Evolutionary conservation across 148 eudicot genomes (phyloP).

Genomic region (Fagopyrum esculentum): DNA sequence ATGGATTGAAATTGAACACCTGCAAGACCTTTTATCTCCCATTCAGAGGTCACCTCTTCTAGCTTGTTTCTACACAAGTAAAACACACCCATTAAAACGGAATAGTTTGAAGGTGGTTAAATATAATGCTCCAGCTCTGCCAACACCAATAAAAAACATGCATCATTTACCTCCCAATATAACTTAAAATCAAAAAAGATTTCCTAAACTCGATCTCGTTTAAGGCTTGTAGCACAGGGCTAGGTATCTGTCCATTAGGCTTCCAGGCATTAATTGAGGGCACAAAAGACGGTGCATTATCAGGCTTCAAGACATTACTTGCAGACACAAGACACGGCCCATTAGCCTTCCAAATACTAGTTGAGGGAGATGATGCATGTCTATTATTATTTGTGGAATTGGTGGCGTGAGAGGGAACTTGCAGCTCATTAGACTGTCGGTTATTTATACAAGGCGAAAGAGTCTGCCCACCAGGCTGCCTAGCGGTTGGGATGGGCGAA

Average conservation of each 20-base stretch:
- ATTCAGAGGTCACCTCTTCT: constrained; percentile 30
- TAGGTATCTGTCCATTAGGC: background rate
- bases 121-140: background rate
- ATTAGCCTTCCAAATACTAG: background rate
- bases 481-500: background rate
- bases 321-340: background rate
- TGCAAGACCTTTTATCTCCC: constrained; percentile 25
- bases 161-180: constrained; percentile 45
- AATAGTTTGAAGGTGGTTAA: constrained; percentile 5
- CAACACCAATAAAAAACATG: background rate
- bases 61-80: constrained; percentile 37
- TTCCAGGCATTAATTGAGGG: constrained; percentile 10
- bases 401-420: too few species aligned
- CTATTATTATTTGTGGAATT: background rate
- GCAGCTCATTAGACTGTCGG: background rate
- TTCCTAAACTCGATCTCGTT: constrained; percentile 50
- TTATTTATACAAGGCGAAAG: background rate
- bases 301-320: background rate
- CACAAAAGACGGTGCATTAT: background rate
- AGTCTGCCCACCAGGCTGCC: background rate
- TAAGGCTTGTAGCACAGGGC: constrained; percentile 25
- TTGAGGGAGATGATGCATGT: background rate
- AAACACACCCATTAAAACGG: background rate
- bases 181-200: constrained; percentile 50
- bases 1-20: constrained; percentile 20